Percentiles rank a stretch among this genome's conserved stretches.
Conservation (phyloP, 139 green algal species). For the Micromonas pusilla region DNA sequence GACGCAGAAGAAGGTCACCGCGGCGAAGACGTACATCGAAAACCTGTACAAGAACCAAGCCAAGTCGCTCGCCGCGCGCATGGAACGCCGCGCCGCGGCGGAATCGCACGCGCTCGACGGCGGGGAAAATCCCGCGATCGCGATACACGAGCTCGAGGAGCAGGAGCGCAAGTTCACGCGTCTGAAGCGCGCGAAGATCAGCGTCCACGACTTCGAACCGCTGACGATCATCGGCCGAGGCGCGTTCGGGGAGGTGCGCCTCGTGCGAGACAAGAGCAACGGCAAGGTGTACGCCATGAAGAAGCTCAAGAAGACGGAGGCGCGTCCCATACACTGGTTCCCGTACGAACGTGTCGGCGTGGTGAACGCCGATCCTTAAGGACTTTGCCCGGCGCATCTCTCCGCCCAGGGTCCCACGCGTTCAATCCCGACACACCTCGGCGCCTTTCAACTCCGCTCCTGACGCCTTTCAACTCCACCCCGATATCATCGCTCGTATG, state of each 20-base stretch:
- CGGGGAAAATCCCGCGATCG: neutral
- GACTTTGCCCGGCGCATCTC: too few relatives aligned
- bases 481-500: too few relatives aligned
- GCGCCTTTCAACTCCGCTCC: too few relatives aligned
- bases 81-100: neutral
- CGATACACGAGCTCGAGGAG: conserved; percentile 16
- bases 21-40: conserved; percentile 22
- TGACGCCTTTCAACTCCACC: too few relatives aligned
- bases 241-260: conserved; percentile 87
- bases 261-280: conserved; percentile 69
- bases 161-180: conserved; percentile 13
- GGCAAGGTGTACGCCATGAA: conserved; percentile 93
- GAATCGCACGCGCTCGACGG: neutral
- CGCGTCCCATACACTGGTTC: too few relatives aligned
- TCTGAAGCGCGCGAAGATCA: conserved; percentile 7
- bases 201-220: conserved; percentile 84
- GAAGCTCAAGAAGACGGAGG: conserved; percentile 92
- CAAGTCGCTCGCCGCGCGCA: neutral
- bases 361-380: too few relatives aligned
- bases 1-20: conserved; percentile 1
- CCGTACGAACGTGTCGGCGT: too few relatives aligned
- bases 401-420: too few relatives aligned
- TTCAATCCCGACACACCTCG: too few relatives aligned
- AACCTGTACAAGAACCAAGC: conserved; percentile 9
- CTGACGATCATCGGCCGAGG: conserved; percentile 91